Base-by-base conservation (phyloP, 2,329 filamentous ascomycete genomes). In the Colletotrichum simmondsii region DNA sequence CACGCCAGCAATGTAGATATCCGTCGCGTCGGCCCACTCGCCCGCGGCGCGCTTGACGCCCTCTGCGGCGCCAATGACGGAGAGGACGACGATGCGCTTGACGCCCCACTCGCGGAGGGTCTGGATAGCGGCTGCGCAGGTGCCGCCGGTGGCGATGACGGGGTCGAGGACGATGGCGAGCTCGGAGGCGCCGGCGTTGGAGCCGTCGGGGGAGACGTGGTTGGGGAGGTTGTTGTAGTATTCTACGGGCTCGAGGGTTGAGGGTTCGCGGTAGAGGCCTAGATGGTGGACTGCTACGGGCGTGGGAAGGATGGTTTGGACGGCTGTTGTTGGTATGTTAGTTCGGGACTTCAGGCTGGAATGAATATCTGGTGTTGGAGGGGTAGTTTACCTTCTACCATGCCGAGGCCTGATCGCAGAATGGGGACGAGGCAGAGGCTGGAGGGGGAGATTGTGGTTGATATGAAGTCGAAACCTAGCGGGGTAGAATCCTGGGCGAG, bases 171-270 rank as follows among this genome's bases (percentile, higher is more conserved):
- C 86, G 79, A 98, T 93, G 72, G 95, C 95, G 14, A 98, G 87
- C 72, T 82, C 86, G 57, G 84, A 84, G 56, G 80, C 77, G 49
- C 76, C 73, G 56, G 84, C 78, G 62, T 63, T 80, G 42, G 83
- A 80, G 74, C 84, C 85, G 58, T 79, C 78, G 52, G 80, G 76
- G 57, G 79, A 73, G 52, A 87, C 81, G 84, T 94, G 93, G 83
- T 94, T 92, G 46, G 95, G 95, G 24, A 98, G 92, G 83, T 98
- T 98, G 87, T 98, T 98, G 89, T 98, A 98, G 89, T 98, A 98
- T 84, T 98, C 95, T 71, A 98, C 95, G 3, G 95, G 95, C 78
- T 95, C 91, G 69, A 98, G 92, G 57, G 94, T 96, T 69, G 91
- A 91, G 73, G 93, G 94, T 81, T 98, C 95, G 80, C 95, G 94